Evolutionary conservation across 495 filamentous ascomycete genomes (phyloP).

Genomic region (Endocarpon pusillum): DNA sequence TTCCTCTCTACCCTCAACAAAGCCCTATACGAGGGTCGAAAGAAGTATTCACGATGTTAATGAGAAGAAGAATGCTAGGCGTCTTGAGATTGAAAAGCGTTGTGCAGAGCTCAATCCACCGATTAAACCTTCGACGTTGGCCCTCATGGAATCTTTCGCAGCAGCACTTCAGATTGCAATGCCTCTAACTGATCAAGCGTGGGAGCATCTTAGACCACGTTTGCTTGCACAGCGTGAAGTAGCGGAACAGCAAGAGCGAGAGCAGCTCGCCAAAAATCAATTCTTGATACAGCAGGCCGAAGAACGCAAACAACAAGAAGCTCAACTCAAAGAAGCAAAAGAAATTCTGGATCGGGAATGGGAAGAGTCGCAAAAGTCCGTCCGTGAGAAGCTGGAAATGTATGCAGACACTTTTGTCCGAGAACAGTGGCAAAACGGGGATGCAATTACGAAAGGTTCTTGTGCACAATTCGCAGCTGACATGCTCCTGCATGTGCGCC

Average conservation of each 20-base stretch:
- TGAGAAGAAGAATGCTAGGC: constrained; percentile 39
- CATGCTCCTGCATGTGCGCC: constrained; percentile 43
- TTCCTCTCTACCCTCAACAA: too few species aligned
- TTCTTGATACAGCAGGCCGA: constrained; percentile 26
- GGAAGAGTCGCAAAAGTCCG: constrained; percentile 47
- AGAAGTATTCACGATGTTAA: constrained; percentile 28
- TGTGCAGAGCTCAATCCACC: constrained; percentile 45
- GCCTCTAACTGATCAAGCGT: constrained; percentile 44
- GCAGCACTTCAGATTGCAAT: constrained; percentile 48
- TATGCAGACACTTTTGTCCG: constrained; percentile 49
- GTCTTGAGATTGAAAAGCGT: constrained; percentile 49
- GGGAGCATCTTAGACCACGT: constrained; percentile 46
- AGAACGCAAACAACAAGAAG: constrained; percentile 25
- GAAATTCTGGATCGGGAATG: constrained; percentile 44
- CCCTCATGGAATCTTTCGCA: constrained; percentile 50
- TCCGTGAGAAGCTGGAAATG: constrained; percentile 38
- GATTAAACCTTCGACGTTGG: constrained; percentile 36
- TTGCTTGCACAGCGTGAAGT: constrained; percentile 42
- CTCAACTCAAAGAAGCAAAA: constrained; percentile 34
- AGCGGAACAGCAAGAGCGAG: constrained; percentile 36
- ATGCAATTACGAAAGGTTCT: constrained; percentile 37
- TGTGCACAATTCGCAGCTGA: constrained; percentile 48
- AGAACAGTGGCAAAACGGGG: constrained; percentile 37
- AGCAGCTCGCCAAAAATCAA: constrained; percentile 21
- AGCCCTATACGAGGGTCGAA: constrained; percentile 19